Evolutionary conservation across 495 filamentous ascomycete species (phyloP).

Genomic region (Xylaria bambusicola): DNA sequence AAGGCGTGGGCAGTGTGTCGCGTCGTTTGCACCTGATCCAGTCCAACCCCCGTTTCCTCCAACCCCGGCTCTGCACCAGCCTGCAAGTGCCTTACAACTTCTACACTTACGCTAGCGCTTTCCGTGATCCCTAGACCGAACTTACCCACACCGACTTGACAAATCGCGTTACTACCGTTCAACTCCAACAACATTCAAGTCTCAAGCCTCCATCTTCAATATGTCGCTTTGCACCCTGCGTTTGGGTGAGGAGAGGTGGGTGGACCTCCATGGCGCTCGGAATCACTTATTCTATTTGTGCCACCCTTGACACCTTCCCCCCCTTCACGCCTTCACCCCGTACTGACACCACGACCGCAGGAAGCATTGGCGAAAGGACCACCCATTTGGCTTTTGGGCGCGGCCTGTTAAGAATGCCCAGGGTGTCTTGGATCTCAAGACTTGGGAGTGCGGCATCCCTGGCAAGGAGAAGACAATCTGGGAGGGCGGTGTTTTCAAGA

Average conservation of each 20-base stretch:
- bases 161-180: background rate
- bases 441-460: conserved; percentile 94
- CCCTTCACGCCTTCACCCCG: background rate
- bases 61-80: background rate
- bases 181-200: background rate
- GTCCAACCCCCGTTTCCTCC: background rate
- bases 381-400: conserved; percentile 97
- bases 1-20: background rate
- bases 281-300: background rate
- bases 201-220: background rate
- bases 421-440: conserved; percentile 87
- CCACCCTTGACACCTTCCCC: too few species aligned
- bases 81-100: conserved; percentile 13
- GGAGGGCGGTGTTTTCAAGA: conserved; percentile 94
- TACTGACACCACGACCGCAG: conserved; percentile 48
- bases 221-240: conserved; percentile 92
- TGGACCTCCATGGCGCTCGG: background rate
- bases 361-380: conserved; percentile 95
- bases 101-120: too few species aligned
- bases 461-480: conserved; percentile 95
- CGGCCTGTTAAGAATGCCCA: conserved; percentile 77
- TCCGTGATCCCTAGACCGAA: background rate
- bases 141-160: background rate
- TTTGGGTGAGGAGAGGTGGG: conserved; percentile 86
- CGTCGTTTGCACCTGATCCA: background rate